Percentiles rank a stretch among this genome's conserved stretches.
These are phyloP conservation scores for Cornus florida DNA, from an alignment of 148 eudicot species.

Conservation along the genomic window DNA sequence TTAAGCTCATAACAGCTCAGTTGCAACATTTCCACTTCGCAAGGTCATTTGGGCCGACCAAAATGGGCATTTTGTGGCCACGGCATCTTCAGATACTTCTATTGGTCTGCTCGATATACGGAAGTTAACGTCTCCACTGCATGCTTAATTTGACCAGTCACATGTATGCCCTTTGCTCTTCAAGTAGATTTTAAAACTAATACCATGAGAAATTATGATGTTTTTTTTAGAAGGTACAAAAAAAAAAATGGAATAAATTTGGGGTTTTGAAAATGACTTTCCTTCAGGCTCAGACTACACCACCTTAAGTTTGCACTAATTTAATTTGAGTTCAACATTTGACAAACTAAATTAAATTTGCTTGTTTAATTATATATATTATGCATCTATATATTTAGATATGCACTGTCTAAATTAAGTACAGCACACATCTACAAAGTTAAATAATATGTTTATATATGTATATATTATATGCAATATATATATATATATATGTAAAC, in stretches of 20 bases:
- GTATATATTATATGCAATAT: not conserved
- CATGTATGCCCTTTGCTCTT: conserved; percentile 42
- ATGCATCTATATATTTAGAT: too few species aligned
- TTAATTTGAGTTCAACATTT: not conserved
- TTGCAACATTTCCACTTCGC: too few species aligned
- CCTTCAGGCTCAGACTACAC: not conserved
- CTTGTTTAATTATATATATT: too few species aligned
- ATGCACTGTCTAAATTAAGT: not conserved
- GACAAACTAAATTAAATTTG: not conserved
- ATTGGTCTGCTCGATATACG: conserved; percentile 88
- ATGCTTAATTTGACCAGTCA: conserved; percentile 75
- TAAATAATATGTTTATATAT: not conserved
- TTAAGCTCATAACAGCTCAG: too few species aligned
- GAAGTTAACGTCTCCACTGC: conserved; percentile 71
- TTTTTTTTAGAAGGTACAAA: not conserved
- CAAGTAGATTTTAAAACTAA: not conserved
- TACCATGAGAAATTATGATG: not conserved
- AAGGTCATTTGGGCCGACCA: too few species aligned
- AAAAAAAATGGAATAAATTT: not conserved
- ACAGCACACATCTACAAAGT: not conserved
- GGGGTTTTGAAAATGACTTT: not conserved
- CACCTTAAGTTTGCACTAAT: not conserved
- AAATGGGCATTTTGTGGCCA: too few species aligned
- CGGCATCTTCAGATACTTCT: conserved; percentile 93
- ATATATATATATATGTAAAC: too few species aligned